Conservation (phyloP, 78 protist species). For the Pigoraptor vietnamica region DNA sequence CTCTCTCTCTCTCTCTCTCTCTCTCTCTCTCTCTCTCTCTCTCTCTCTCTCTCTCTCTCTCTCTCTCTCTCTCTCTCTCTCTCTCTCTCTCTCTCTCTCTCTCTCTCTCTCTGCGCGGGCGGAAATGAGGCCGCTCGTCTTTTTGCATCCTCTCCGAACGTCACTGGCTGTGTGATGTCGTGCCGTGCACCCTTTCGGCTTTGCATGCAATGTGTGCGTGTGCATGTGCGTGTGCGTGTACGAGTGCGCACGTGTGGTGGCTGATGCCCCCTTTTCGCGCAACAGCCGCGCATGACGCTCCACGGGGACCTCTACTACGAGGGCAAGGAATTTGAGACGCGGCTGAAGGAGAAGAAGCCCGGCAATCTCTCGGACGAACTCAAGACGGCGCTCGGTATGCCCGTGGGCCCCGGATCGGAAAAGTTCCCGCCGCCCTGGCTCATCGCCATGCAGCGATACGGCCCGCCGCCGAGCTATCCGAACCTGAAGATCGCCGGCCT, state of each 20-base stretch:
- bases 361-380: constrained; percentile 72
- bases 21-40: no score
- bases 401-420: not conserved
- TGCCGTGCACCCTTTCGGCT: not conserved
- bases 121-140: no score
- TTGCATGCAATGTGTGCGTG: no score
- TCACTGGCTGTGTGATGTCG: not conserved
- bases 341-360: constrained; percentile 57
- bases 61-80: no score
- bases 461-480: constrained; percentile 98
- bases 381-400: constrained; percentile 81
- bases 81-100: no score
- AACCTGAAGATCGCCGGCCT: constrained; percentile 90
- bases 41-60: no score
- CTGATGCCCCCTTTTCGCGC: no score
- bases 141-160: no score
- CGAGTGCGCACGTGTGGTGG: no score
- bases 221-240: no score
- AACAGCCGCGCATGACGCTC: constrained; percentile 39
- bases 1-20: no score
- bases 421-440: constrained; percentile 97
- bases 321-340: constrained; percentile 78
- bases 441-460: constrained; percentile 89
- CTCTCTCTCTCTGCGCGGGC: no score
- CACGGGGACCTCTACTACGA: constrained; percentile 85